Percentiles rank a stretch among this genome's conserved stretches.
Conservation (phyloP, 2,329 filamentous ascomycete genomes). For the Geoglossum cookeanum region DNA sequence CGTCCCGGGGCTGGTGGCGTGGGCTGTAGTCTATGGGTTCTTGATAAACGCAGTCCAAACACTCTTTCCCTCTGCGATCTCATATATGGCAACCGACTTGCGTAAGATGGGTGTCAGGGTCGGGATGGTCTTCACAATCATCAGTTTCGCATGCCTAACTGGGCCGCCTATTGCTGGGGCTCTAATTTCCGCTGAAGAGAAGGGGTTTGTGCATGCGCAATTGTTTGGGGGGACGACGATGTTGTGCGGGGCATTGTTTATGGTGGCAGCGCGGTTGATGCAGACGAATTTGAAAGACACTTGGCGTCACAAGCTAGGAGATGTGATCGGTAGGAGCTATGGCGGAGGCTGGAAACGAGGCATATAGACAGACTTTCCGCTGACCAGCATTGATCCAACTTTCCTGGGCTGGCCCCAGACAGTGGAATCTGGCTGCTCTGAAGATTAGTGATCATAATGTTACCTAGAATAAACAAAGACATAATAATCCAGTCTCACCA, state of each 20-base stretch:
- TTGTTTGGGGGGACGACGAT: slow-evolving; percentile 43
- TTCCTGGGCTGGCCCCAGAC: no score
- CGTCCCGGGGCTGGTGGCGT: slow-evolving; percentile 36
- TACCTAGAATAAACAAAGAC: no score
- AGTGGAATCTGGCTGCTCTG: no score
- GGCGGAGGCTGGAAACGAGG: no score
- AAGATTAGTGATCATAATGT: no score
- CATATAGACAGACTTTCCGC: no score
- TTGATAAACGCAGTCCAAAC: slow-evolving; percentile 43
- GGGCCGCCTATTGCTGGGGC: slow-evolving; percentile 50
- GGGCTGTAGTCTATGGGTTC: slow-evolving; percentile 44
- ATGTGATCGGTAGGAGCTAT: no score
- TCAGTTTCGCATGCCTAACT: slow-evolving; percentile 44
- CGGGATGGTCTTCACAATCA: slow-evolving; percentile 42
- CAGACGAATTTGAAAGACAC: slow-evolving; percentile 21
- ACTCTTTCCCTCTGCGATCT: slow-evolving; percentile 44
- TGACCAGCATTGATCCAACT: no score
- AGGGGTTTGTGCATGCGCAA: slow-evolving; percentile 39
- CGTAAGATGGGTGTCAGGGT: slow-evolving; percentile 48
- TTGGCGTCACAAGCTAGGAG: no score
- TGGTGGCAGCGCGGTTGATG: slow-evolving; percentile 23
- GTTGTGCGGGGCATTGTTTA: slow-evolving; percentile 23
- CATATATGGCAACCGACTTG: slow-evolving; percentile 39
- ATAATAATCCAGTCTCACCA: no score
- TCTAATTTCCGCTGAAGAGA: slow-evolving; percentile 32